Evolutionary conservation across 768 basidiomycete species (phyloP).

Genomic region (Clavaria fumosa): DNA sequence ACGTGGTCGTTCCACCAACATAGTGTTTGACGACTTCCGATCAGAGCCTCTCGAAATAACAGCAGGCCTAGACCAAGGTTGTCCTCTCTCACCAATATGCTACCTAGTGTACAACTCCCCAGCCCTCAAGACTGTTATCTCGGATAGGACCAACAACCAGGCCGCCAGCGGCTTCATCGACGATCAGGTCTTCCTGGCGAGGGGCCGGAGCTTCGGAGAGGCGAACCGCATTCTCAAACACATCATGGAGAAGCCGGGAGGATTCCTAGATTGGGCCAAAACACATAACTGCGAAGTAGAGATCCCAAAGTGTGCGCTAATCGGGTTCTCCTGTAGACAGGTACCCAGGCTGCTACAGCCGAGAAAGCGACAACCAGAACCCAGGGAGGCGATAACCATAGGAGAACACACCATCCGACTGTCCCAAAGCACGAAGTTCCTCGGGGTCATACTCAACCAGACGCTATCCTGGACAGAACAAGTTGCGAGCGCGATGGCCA

Average conservation of each 20-base stretch:
- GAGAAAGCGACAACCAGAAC: neutral
- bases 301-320: neutral
- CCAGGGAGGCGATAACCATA: neutral
- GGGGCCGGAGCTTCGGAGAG: conserved; percentile 4
- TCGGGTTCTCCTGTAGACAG: neutral
- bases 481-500: conserved; percentile 9
- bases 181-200: conserved; percentile 3
- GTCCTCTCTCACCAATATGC: conserved; percentile 17
- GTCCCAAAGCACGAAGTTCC: neutral
- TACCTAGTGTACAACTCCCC: conserved; percentile 5
- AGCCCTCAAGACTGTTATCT: conserved; percentile 11
- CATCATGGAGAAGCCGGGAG: neutral
- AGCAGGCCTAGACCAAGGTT: conserved; percentile 21
- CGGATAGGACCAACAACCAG: conserved; percentile 2
- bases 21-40: conserved; percentile 13
- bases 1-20: neutral
- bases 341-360: neutral
- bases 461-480: conserved; percentile 17
- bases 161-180: conserved; percentile 6
- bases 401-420: neutral
- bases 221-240: conserved; percentile 4
- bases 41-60: conserved; percentile 11
- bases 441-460: conserved; percentile 14
- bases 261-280: neutral
- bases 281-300: neutral